Conservation (phyloP, 768 basidiomycete genomes). For the Russula ochroleuca region DNA sequence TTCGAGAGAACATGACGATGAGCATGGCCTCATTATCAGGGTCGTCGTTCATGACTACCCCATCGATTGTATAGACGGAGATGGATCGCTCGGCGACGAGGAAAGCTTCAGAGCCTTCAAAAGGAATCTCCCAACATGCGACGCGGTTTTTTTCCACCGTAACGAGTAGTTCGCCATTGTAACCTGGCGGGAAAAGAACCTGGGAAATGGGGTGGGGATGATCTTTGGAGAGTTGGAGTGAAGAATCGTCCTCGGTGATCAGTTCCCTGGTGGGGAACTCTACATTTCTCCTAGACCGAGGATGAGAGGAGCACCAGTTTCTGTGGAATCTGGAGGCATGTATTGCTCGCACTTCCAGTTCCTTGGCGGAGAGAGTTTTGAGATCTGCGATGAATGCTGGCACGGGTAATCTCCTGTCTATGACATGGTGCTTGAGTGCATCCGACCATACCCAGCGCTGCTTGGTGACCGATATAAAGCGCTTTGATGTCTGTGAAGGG, state of each 20-base stretch:
- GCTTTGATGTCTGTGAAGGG: constrained; percentile 33
- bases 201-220: constrained; percentile 29
- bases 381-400: constrained; percentile 33
- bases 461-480: constrained; percentile 34
- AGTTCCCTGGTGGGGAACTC: constrained; percentile 29
- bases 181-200: constrained; percentile 33
- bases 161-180: constrained; percentile 34
- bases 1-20: constrained; percentile 26
- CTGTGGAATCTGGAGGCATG: constrained; percentile 37
- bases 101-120: constrained; percentile 35
- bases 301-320: constrained; percentile 36
- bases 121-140: constrained; percentile 38
- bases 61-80: constrained; percentile 26
- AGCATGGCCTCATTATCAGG: constrained; percentile 29
- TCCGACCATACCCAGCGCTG: constrained; percentile 39
- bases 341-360: constrained; percentile 36
- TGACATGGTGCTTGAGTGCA: constrained; percentile 36
- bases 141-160: constrained; percentile 32
- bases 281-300: constrained; percentile 28
- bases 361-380: constrained; percentile 33
- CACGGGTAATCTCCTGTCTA: constrained; percentile 35
- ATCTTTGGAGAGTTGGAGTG: constrained; percentile 21
- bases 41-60: constrained; percentile 34
- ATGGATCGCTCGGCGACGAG: constrained; percentile 33
- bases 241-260: constrained; percentile 7